These are phyloP conservation scores for Leucoagaricus sp. DNA, from an alignment of 1,284 basidiomycete genomes.

Conservation along the genomic window DNA sequence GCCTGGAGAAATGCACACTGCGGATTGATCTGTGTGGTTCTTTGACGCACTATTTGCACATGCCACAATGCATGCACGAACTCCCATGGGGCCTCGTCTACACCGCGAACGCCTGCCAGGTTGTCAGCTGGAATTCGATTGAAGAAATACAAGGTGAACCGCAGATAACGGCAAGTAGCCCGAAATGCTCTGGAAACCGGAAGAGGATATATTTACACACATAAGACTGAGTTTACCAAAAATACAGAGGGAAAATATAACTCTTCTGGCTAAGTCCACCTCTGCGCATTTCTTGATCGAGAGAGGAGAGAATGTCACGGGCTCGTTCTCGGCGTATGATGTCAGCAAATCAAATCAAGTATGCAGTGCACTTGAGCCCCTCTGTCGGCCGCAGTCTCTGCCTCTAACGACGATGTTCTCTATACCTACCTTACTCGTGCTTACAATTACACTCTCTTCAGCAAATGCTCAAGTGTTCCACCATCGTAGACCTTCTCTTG, in stretches of 20 bases:
- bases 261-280: too few species aligned
- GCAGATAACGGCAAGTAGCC: slow-evolving; percentile 4
- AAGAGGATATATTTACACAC: slow-evolving; percentile 6
- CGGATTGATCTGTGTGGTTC: slow-evolving; percentile 7
- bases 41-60: neutral
- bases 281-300: too few species aligned
- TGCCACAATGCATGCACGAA: neutral
- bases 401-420: slow-evolving; percentile 6
- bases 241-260: neutral
- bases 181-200: neutral
- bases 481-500: neutral
- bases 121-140: neutral
- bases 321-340: neutral
- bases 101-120: neutral
- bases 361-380: too few species aligned
- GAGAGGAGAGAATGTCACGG: too few species aligned
- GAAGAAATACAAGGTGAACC: neutral
- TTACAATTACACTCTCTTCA: neutral
- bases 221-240: neutral
- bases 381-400: neutral
- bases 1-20: neutral
- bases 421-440: neutral
- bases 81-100: neutral
- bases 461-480: neutral
- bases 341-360: too few species aligned